phyloP scores from a whole-genome alignment of 352 stramenopile species.

The Phytophthora fragariae region DNA sequence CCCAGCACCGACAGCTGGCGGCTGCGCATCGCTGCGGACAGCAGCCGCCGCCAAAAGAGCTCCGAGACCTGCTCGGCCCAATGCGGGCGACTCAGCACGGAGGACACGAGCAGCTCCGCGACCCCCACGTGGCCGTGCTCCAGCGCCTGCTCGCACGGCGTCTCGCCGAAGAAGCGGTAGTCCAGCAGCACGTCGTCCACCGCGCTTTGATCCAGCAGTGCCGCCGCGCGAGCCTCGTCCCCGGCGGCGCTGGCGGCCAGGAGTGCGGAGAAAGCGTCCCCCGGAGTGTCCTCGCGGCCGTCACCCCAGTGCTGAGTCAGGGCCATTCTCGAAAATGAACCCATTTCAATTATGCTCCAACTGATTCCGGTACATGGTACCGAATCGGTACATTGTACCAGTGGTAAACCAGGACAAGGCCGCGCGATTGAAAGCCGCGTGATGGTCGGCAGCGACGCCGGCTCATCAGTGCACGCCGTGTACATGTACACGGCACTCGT shows the following conservation, averaged over 20 bases:
- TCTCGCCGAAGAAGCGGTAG: slow-evolving; percentile 23
- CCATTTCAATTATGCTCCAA: neutral
- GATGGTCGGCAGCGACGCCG: too few species aligned
- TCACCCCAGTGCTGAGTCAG: slow-evolving; percentile 28
- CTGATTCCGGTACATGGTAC: neutral
- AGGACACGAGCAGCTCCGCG: slow-evolving; percentile 32
- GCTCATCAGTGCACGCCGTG: too few species aligned
- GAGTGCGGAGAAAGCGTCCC: slow-evolving; percentile 23
- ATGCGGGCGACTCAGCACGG: slow-evolving; percentile 11
- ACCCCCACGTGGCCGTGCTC: slow-evolving; percentile 40
- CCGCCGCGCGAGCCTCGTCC: slow-evolving; percentile 18
- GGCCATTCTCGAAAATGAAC: slow-evolving; percentile 18
- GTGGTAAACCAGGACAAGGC: too few species aligned
- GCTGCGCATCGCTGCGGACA: slow-evolving; percentile 38
- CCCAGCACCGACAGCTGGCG: slow-evolving; percentile 31
- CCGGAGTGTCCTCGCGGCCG: slow-evolving; percentile 8
- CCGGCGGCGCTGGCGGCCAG: slow-evolving; percentile 33
- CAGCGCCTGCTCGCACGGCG: slow-evolving; percentile 34
- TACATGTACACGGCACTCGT: too few species aligned
- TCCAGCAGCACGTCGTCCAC: slow-evolving; percentile 16
- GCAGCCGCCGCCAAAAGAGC: slow-evolving; percentile 39
- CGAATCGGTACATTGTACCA: too few species aligned
- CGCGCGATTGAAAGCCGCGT: too few species aligned
- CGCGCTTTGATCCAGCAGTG: slow-evolving; percentile 24
- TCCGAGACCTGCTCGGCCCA: slow-evolving; percentile 29